Evolutionary conservation across 2,329 filamentous ascomycete genomes (phyloP).

Genomic region (Calonectria naviculata): DNA sequence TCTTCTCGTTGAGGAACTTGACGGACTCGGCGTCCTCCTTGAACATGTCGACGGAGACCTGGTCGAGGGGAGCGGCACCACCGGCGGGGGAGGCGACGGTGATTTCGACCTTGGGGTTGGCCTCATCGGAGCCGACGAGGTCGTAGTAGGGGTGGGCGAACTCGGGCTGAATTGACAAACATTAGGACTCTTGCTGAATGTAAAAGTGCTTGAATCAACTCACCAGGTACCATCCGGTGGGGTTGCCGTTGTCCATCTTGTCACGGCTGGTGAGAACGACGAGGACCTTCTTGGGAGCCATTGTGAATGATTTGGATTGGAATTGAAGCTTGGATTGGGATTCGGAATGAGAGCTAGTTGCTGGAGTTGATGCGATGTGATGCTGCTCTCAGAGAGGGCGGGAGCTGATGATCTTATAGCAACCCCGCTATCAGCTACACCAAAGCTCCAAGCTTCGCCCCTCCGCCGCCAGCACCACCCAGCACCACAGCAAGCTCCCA

Average conservation of each 20-base stretch:
- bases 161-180: slow-evolving; percentile 58
- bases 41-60: slow-evolving; percentile 64
- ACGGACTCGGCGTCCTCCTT: slow-evolving; percentile 62
- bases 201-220: slow-evolving; percentile 23
- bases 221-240: slow-evolving; percentile 79
- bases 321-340: neutral
- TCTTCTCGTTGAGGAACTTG: slow-evolving; percentile 67
- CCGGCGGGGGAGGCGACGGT: slow-evolving; percentile 72
- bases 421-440: neutral
- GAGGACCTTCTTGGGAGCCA: slow-evolving; percentile 74
- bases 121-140: slow-evolving; percentile 49
- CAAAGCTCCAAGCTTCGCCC: neutral
- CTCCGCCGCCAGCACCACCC: neutral
- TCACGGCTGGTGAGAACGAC: slow-evolving; percentile 75
- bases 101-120: slow-evolving; percentile 60
- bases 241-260: slow-evolving; percentile 60
- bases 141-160: slow-evolving; percentile 73
- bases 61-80: slow-evolving; percentile 71
- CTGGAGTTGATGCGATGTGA: neutral
- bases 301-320: slow-evolving; percentile 37
- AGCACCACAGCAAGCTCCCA: no score
- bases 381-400: neutral
- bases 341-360: neutral
- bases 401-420: neutral
- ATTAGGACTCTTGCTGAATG: neutral